Evolutionary conservation across 2,329 filamentous ascomycete species (phyloP).

Genomic region (Neobulgaria alba): DNA sequence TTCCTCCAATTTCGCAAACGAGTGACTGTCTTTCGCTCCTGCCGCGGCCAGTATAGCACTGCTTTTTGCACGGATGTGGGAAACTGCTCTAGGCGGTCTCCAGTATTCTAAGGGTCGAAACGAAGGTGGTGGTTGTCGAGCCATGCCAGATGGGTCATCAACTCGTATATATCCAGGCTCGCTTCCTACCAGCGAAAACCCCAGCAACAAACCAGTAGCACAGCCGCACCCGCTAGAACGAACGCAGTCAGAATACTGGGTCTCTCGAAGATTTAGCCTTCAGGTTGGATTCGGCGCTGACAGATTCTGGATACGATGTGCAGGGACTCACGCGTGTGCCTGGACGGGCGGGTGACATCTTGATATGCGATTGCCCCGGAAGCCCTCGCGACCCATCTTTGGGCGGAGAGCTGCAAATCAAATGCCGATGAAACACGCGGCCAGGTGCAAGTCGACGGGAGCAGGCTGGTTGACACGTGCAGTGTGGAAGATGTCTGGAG

Average conservation of each 20-base stretch:
- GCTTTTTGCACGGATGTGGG: constrained; percentile 15
- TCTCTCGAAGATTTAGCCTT: neutral
- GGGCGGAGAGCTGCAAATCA: neutral
- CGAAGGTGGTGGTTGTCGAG: constrained; percentile 7
- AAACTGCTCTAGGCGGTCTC: constrained; percentile 19
- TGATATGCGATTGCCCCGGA: neutral
- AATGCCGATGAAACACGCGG: neutral
- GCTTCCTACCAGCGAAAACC: neutral
- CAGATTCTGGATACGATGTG: neutral
- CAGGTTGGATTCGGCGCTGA: neutral
- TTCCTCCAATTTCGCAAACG: constrained; percentile 7
- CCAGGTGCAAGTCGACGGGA: no score
- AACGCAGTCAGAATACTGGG: neutral
- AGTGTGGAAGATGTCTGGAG: neutral
- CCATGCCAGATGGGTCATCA: neutral
- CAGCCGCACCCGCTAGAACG: neutral
- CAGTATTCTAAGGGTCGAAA: constrained; percentile 20
- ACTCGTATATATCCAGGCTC: neutral
- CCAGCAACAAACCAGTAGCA: neutral
- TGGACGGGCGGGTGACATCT: neutral
- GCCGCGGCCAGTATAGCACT: constrained; percentile 7
- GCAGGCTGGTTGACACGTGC: neutral
- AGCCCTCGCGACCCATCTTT: neutral
- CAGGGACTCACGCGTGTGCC: neutral
- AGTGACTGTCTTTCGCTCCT: constrained; percentile 5